Base-by-base conservation (phyloP, 2,329 filamentous ascomycete genomes). In the Ceratocystis colombiana region DNA sequence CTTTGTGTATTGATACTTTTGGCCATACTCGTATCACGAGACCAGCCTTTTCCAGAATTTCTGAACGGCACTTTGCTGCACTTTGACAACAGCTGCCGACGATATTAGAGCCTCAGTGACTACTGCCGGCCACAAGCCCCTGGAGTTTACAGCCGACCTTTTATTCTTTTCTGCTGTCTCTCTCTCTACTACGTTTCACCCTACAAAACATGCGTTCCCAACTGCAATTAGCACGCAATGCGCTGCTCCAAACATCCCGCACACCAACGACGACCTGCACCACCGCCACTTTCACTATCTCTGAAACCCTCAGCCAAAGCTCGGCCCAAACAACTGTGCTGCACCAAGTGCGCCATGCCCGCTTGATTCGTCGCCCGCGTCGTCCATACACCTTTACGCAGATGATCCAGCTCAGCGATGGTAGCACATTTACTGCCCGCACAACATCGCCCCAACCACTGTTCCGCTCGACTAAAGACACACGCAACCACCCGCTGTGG, bases 381-480 rank as follows among this genome's bases (percentile, higher is more conserved):
- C 85, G 92, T 5, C 93, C 94, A 53, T 97, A 96, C 81, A 90
- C 88, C 71, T 97, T 96, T 81, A 96, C 93, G n/a, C 94, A 99
- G 78, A 84, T 99, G 68, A 82, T 99, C 71, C 92, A 91, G 65
- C 87, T 97, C 70, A 90, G 88, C 50, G 94, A 99, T 79, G 94
- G 94, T 71, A 89, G 85, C 72, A 88, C 92, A 68, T 97, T 85
- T 77, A 86, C 88, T 62, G 82, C 86, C 73, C 88, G 88, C 74
- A 92, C 89, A 28, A 90, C 89, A 10, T 89, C 84, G 10, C 89
- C 90, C 0, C 71, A 76, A 45, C 80, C 82, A 2, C 75, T 88
- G 61, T 82, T 84, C 77, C 79, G 79, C 68, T 79, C 79, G 67
- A 78, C 78, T 68, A 95, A 96, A 77, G 94, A 99, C 78, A 89